Evolutionary conservation across 352 stramenopile species (phyloP), one percentile per base, ranked within the genome.

Genomic region (Phytophthora aleatoria): DNA sequence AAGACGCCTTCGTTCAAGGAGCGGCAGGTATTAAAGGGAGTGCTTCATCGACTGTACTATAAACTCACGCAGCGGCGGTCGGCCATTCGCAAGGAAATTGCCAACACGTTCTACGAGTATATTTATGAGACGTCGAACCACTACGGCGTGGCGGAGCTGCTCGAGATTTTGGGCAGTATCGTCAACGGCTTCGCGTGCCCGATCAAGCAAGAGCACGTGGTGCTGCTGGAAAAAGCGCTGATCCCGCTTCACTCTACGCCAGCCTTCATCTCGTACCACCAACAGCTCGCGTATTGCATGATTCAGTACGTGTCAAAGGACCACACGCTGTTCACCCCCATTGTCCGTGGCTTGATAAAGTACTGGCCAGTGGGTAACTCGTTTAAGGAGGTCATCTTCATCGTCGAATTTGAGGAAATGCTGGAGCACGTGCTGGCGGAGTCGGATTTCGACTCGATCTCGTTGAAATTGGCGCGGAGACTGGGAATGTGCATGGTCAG

Each of bases 101-200:
- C 86, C 59, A 75, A 95, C 67, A 78, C 86, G 57, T 95, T 96
- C 62, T 95, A 94, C 77, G 86, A 92, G 83, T 96, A 94, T 91
- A 93, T 95, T 90, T 96, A 96, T 91, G 89, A 96, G 82, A 92
- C 76, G 30, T 87, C 74, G 72, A 94, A 92, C 57, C 85, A 96
- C 71, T 92, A 94, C 64, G 89, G 89, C 61, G 85, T 96, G 56
- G 87, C 87, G 28, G 89, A 96, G 70, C 69, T 96, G 49, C 69
- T 96, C 44, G 87, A 95, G 68, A 94, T 96, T 35, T 60, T 96
- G 41, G 89, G 88, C 55, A 94, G 85, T 60, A 96, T 96, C 56
- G 87, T 96, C 28, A 96, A 96, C 57, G 89, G 89, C 50, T 96
- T 96, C 73, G 88, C 87, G 6, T 94, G 85, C 47, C 89, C 89